Base-by-base conservation (phyloP, 768 basidiomycete genomes). In the Pulveroboletus sp. region DNA sequence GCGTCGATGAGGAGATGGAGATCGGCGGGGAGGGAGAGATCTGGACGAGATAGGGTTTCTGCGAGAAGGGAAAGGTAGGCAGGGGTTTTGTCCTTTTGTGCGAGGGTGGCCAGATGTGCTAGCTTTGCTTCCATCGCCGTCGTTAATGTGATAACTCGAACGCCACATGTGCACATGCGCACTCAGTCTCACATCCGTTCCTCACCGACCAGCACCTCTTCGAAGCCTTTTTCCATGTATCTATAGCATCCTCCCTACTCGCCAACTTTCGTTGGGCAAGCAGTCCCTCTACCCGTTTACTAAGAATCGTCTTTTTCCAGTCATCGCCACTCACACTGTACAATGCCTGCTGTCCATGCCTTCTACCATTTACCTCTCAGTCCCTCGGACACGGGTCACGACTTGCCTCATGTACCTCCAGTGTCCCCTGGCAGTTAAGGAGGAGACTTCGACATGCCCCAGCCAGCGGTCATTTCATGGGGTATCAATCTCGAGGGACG, bases 41-140 rank as follows among this genome's bases (percentile, higher is more conserved):
- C 73, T 46, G 75, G 57, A 42, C 77, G 73, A 8, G 82, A 65
- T n/a, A 91, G 66, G 43, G 85, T 75, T 40, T 84, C 79, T 31
- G 80, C 76, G 45, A 93, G 78, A 32, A 91, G 76, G 15, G 83
- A 69, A 37, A 83, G 75, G 59, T 85, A 91, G 5, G 83, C 86
- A 8, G 83, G 75, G 0, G 81, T 89, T 61, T 91, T 92, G 72
- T 94, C 90, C 61, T 91, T 93, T 69, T 93, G 92, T 44, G 71
- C 75, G 58, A 90, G 79, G 21, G 78, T 55, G 1, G 79, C 72
- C 47, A 84, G 74, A 54, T 86, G 82, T 2, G 78, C 64, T 36
- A 92, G 76, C 65, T 78, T 85, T 47, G 66, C 65, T 39, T 90
- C 85, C 87, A 89, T 88, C 37, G 57, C 4, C 8, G 12, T 43